A percentile compares a stretch with the other conserved stretches of the same genome.
Evolutionary conservation across 2,329 filamentous ascomycete species (phyloP).

Genomic region (Colletotrichum nymphaeae): DNA sequence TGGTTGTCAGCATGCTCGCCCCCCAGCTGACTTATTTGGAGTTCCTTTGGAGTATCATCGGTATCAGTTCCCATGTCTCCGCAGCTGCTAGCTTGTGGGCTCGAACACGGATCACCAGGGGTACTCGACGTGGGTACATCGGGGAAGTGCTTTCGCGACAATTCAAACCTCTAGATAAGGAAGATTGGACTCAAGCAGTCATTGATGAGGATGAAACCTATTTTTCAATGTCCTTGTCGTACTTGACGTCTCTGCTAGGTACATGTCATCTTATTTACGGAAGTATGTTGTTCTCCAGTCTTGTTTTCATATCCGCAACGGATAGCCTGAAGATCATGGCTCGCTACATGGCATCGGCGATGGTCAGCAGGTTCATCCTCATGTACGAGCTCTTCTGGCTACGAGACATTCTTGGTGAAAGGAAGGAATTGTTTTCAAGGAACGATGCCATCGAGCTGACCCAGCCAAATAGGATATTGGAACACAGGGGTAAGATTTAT

Average conservation of each 20-base stretch:
- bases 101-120: neutral
- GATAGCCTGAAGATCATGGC: neutral
- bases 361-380: neutral
- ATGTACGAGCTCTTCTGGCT: neutral
- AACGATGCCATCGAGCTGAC: too few species aligned
- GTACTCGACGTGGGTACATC: neutral
- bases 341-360: neutral
- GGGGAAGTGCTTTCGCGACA: neutral
- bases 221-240: neutral
- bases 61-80: neutral
- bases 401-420: neutral
- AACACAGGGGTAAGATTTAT: too few species aligned
- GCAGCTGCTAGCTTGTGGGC: neutral
- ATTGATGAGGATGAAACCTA: neutral
- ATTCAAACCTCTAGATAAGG: neutral
- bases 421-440: accelerated
- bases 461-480: too few species aligned
- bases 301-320: neutral
- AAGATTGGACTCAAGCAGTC: accelerated
- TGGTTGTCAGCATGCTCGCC: neutral
- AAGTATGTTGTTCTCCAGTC: neutral
- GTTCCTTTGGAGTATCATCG: neutral
- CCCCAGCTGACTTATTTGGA: neutral
- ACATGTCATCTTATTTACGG: neutral
- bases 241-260: neutral